These are phyloP conservation scores for Colletotrichum gigasporum DNA, from an alignment of 2,329 filamentous ascomycete genomes.

Conservation along the genomic window DNA sequence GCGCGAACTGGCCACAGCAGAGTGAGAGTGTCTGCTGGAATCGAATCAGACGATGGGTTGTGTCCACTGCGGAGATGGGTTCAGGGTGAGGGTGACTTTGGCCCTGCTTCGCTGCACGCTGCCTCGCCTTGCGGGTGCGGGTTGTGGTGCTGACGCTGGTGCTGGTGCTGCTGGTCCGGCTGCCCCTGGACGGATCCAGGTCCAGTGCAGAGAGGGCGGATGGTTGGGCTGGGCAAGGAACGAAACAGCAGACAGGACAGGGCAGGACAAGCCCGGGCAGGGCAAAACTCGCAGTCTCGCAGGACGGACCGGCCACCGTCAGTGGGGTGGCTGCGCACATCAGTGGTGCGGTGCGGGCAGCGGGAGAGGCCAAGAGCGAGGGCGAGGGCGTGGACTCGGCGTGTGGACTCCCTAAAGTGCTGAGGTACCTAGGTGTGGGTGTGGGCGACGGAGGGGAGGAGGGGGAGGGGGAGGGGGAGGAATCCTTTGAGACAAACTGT, in stretches of 20 bases:
- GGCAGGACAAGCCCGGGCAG: neutral
- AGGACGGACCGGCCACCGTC: slow-evolving; percentile 4
- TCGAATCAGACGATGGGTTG: neutral
- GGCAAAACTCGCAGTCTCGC: neutral
- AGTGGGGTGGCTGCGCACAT: slow-evolving; percentile 25
- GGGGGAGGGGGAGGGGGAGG: slow-evolving; percentile 5
- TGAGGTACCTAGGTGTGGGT: too few relatives aligned
- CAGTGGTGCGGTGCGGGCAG: slow-evolving; percentile 16
- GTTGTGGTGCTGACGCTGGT: neutral
- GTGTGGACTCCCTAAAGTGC: too few relatives aligned
- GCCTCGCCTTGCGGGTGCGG: too few relatives aligned
- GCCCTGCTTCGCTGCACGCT: neutral
- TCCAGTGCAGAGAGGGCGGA: neutral
- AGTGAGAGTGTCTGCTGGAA: neutral
- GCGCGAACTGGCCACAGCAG: too few relatives aligned
- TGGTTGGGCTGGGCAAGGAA: neutral
- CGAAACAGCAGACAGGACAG: slow-evolving; percentile 3
- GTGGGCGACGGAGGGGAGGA: slow-evolving; percentile 4
- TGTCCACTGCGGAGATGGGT: neutral
- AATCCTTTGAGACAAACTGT: slow-evolving; percentile 32
- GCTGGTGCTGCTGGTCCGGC: neutral
- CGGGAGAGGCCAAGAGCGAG: neutral
- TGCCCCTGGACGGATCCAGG: neutral
- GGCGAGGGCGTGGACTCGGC: slow-evolving; percentile 24
- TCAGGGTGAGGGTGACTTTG: neutral